Evolutionary conservation across 148 eudicot species (phyloP), one percentile per base, ranked within the genome.

Genomic region (Camellia granthamiana): DNA sequence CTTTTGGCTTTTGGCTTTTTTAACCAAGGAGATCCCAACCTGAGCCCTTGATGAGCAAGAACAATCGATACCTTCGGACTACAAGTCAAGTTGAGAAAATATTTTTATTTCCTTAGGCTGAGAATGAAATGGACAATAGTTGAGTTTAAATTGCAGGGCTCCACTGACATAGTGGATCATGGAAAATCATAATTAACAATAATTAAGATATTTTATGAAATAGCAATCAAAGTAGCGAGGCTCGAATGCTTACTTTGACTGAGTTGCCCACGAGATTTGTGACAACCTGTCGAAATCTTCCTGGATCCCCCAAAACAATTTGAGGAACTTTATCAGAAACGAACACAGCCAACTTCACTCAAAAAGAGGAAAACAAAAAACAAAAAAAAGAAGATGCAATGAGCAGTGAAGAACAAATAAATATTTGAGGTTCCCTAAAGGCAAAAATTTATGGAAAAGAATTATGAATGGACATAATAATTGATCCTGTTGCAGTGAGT

Each of bases 201-300:
- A 16, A 16, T 14, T 13, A 44, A 69, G 8, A 69, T 7, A 6
- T 16, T 23, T 3, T 10, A 8, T 7, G 41, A 42, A 16, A 38
- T 47, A 23, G 43, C 43, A 1, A 70, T 16, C n/a, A 72, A 63
- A 15, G 21, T 19, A 77, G 42, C 18, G 72, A 63, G 30, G 56
- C 12, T 54, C 54, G 78, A 66, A 52, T 21, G 30, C 5, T 16
- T 47, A 91, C 94, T 88, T 91, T 91, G 80, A 91, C 89, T 4
- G 95, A 91, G 83, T 91, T 91, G 15, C 92, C 92, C 18, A 91
- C 92, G 3, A 91, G 92, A 84, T 90, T 91, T 59, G 91, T 90
- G 43, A 91, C 83, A 60, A 91, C 92, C 69, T 91, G 95, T 19
- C 92, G 83, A 80, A 91, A 90, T 71, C 95, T 82, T 81, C 95